Conservation (phyloP, 75 land plant species). For the Chamaecyparis obtusa region DNA sequence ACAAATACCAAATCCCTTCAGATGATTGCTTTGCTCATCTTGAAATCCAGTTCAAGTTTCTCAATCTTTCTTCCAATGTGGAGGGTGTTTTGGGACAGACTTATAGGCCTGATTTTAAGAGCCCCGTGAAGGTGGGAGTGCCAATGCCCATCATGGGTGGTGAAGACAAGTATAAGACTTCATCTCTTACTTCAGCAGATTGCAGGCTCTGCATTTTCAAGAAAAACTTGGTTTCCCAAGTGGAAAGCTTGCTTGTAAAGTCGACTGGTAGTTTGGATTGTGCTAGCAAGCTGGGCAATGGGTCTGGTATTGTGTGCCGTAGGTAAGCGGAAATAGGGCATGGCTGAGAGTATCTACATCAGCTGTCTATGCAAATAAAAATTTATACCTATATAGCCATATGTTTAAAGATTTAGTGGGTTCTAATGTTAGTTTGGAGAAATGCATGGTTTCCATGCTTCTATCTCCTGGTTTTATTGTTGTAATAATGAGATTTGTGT, state of each 20-base stretch:
- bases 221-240: not conserved
- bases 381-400: not conserved
- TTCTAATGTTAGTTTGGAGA: not conserved
- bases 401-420: not conserved
- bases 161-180: constrained; percentile 49
- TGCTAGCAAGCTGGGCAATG: not conserved
- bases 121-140: constrained; percentile 59
- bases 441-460: not conserved
- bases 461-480: not conserved
- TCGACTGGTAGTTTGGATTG: not conserved
- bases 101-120: constrained; percentile 50
- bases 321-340: not conserved
- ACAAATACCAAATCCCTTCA: constrained; percentile 24
- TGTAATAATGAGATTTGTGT: not conserved
- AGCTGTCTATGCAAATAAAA: not conserved
- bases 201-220: constrained; percentile 28
- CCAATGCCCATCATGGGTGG: constrained; percentile 74
- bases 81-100: constrained; percentile 65
- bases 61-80: constrained; percentile 26
- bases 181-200: constrained; percentile 46
- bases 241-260: not conserved
- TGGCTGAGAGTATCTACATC: not conserved
- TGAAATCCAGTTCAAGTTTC: constrained; percentile 51
- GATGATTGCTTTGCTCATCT: constrained; percentile 57
- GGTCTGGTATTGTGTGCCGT: not conserved